Percentiles rank a stretch among this genome's conserved stretches.
Conservation (phyloP, 768 basidiomycete genomes). For the Antrodiella citrinella region DNA sequence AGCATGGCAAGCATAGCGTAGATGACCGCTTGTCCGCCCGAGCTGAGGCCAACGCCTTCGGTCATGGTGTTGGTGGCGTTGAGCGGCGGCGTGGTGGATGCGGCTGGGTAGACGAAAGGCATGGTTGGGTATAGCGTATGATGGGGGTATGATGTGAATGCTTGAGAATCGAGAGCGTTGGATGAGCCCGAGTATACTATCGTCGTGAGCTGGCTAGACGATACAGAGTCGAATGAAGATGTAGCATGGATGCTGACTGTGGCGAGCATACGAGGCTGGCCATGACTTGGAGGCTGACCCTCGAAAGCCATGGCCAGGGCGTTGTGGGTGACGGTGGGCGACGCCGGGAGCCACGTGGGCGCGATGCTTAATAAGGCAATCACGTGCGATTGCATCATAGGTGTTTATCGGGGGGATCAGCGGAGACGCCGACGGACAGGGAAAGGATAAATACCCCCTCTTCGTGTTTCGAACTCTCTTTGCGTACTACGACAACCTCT, state of each 20-base stretch:
- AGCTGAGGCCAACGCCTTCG: not conserved
- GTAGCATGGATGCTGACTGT: too few relatives aligned
- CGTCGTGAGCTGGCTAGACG: too few relatives aligned
- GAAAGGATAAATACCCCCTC: conserved; percentile 1
- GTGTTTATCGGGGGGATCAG: not conserved
- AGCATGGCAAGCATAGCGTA: not conserved
- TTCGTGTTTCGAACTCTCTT: conserved; percentile 2
- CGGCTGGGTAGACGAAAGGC: not conserved
- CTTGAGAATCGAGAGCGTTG: too few relatives aligned
- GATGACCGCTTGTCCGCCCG: not conserved
- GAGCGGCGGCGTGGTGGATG: not conserved
- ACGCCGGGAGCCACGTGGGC: too few relatives aligned
- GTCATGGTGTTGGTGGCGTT: not conserved
- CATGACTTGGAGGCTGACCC: too few relatives aligned
- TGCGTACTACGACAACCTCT: conserved; percentile 3
- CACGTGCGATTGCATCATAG: not conserved
- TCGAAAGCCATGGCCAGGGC: too few relatives aligned
- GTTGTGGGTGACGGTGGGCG: too few relatives aligned
- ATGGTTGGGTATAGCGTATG: not conserved
- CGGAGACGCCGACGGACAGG: not conserved
- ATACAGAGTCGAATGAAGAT: too few relatives aligned
- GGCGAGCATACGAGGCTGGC: too few relatives aligned
- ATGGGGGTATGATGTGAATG: not conserved
- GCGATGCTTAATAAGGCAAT: not conserved
- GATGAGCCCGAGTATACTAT: too few relatives aligned